Percentiles rank a stretch among this genome's conserved stretches.
Conservation (phyloP, 139 green algal genomes). For the Chlorella vulgaris region DNA sequence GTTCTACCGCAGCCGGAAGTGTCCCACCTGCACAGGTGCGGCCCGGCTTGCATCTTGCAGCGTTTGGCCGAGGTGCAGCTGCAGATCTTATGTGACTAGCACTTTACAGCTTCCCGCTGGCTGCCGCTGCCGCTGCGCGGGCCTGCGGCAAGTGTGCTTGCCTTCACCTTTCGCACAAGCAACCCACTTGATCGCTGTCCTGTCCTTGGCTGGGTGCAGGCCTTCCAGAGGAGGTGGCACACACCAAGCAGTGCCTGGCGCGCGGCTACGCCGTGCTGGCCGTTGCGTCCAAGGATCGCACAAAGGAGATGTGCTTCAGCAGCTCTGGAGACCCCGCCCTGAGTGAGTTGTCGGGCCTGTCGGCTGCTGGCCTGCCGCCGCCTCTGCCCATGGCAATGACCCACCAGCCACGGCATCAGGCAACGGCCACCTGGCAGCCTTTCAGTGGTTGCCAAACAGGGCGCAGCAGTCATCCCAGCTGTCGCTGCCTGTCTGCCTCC, state of each 20-base stretch:
- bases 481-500: neutral
- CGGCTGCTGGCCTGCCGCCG: too few species aligned
- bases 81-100: neutral
- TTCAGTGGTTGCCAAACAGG: too few species aligned
- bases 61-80: too few species aligned
- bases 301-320: neutral
- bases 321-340: neutral
- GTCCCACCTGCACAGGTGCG: neutral
- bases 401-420: too few species aligned
- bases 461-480: too few species aligned
- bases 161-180: neutral
- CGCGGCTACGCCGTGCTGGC: conserved; percentile 15
- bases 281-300: neutral
- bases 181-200: too few species aligned
- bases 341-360: too few species aligned
- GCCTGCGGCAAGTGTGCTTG: neutral
- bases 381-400: too few species aligned
- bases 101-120: neutral
- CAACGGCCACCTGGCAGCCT: too few species aligned
- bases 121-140: neutral
- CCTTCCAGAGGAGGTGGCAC: conserved; percentile 20
- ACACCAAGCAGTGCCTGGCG: conserved; percentile 8
- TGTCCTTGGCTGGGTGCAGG: neutral
- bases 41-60: too few species aligned
- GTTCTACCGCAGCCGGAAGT: conserved; percentile 11